Evolutionary conservation across 306 rosid genomes (phyloP), one percentile per base, ranked within the genome.

Genomic region (Vicia sativa): DNA sequence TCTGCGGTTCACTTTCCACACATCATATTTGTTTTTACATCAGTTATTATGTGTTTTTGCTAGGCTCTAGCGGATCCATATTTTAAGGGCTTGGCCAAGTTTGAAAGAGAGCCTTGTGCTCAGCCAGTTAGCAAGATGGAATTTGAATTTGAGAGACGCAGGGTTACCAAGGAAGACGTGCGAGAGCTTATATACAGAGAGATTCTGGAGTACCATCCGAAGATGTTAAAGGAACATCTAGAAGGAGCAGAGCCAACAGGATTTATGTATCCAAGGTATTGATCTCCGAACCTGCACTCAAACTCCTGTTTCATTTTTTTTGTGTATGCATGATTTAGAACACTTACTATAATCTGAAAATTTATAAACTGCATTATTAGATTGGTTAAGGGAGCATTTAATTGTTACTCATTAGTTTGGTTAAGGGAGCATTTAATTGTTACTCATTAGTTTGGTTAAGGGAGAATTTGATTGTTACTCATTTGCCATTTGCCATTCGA

Each of bases 51-150:
- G 62, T 53, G 76, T 66, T 80, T 56, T 53, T 63, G 52, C 60
- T 74, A 95, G 99, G 99, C 99, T 52, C 83, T 95, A 48, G 95
- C 99, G 13, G 97, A 95, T 83, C 95, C 91, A 62, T 95, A 95
- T 78, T 95, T 95, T 83, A 90, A 91, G 79, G 99, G 99, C 75
- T 82, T 95, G 87, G 97, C 99, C 52, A 95, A 88, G 80, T 96
- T 90, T 52, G 99, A 95, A 80, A 85, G 99, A 78, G 99, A 95
- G 77, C 99, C 99, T 57, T 88, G 91, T 61, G 87, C 99, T 72
- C 99, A 85, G 76, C 89, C 99, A 23, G 96, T 95, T 56, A 87
- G 96, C 73, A 95, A 95, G 89, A 90, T 95, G 96, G 99, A 95
- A 84, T 95, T 95, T 78, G 99, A 95, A 75, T 95, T 90, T 78